Base-by-base conservation (phyloP, 352 stramenopile genomes). In the Phytophthora boehmeriae region DNA sequence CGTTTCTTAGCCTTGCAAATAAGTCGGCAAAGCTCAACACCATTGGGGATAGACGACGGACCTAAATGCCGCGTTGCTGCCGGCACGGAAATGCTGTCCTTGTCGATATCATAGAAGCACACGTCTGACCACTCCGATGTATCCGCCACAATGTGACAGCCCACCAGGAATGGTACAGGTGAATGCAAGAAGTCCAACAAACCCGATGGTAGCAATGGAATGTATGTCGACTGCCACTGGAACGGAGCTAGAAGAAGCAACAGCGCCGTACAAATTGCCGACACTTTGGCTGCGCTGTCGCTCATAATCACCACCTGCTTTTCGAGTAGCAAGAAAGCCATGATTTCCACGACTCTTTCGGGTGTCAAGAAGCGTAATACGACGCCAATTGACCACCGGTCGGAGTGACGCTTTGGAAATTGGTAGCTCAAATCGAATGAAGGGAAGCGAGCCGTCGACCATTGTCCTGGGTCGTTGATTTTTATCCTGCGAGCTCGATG, bases 221-320 rank as follows among this genome's bases (percentile, higher is more conserved):
- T 95, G 39, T 93, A 95, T 11, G 86, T 95, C 16, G 84, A 95
- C 70, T 95, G 86, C 84, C 86, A 95, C 70, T 92, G 84, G 54
- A 90, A 95, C n/a, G 86, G 86, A 23, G 83, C 58, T 5, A 95
- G 60, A 8, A 95, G 51, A 19, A 93, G 66, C 47, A 92, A 27
- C 8, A 95, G 54, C 1, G 82, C 86, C 0, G 86, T 89, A 41
- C 82, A 93, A 0, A 90, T 67, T 1, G 83, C 86, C 1, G 86
- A 80, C 4, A 92, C 73, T 20, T 86, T 84, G 9, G 86, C 72
- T 0, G 83, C 80, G 46, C 64, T 88, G 19, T 88, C 73, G 39
- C 86, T 76, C 74, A 91, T 88, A 53, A 95, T 82, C 3, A 87
- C 75, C 14, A 95, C 80, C 65, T 93, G 86, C 57, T 91, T 92